These are phyloP conservation scores for Trichoderma sp. DNA, from an alignment of 2,329 filamentous ascomycete genomes.

Conservation along the genomic window DNA sequence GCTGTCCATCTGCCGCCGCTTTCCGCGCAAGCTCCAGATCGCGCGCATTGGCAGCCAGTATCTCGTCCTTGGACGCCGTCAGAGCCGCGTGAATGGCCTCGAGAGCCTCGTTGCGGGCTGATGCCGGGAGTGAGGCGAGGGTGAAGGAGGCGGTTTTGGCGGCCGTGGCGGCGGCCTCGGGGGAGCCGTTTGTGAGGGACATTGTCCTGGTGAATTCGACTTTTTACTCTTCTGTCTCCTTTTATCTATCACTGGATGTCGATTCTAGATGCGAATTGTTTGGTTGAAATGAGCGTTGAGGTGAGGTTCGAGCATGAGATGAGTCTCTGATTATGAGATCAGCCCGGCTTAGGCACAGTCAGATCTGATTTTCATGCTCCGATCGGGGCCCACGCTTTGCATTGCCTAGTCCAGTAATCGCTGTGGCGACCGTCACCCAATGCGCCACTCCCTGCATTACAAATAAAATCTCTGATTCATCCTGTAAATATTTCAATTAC, in stretches of 20 bases:
- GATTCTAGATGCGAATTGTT: neutral
- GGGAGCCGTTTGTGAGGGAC: slow-evolving; percentile 85
- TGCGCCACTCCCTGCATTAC: neutral
- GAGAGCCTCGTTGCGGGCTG: slow-evolving; percentile 79
- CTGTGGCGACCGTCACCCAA: neutral
- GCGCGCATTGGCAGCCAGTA: slow-evolving; percentile 80
- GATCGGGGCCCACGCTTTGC: slow-evolving; percentile 1
- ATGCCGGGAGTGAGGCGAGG: slow-evolving; percentile 73
- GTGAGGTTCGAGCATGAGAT: neutral
- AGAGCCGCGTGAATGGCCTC: slow-evolving; percentile 81
- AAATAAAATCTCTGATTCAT: neutral
- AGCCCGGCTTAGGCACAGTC: neutral
- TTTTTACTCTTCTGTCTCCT: neutral
- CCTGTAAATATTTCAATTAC: neutral
- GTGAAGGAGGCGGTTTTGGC: slow-evolving; percentile 80
- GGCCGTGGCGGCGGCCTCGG: slow-evolving; percentile 70
- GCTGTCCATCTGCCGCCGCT: slow-evolving; percentile 69
- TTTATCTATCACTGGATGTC: neutral
- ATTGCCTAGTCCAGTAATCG: slow-evolving; percentile 1
- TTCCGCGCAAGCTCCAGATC: slow-evolving; percentile 74
- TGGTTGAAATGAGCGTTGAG: neutral
- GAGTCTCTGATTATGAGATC: neutral
- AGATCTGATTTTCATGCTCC: slow-evolving; percentile 8
- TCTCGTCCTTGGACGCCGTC: slow-evolving; percentile 63
- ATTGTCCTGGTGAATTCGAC: slow-evolving; percentile 44